Percentiles rank a stretch among this genome's conserved stretches.
These are phyloP conservation scores for Xenoacremonium recifei DNA, from an alignment of 2,329 filamentous ascomycete species.

Conservation along the genomic window DNA sequence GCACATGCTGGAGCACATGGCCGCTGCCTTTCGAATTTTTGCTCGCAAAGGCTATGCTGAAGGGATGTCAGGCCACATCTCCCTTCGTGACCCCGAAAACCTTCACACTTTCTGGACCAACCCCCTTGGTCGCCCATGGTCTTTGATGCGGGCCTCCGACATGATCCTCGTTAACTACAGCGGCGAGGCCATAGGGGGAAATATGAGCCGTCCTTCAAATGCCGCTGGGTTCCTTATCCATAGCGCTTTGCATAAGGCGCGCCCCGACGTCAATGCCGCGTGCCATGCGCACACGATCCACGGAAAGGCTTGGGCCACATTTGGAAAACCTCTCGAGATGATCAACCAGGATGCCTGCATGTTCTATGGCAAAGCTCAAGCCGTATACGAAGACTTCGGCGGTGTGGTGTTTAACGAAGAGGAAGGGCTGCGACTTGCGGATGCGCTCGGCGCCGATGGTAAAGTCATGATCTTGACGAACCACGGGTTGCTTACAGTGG, in stretches of 20 bases:
- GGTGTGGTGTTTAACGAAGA: constrained; percentile 52
- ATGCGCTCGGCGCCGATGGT: constrained; percentile 52
- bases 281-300: constrained; percentile 63
- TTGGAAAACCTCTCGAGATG: constrained; percentile 63
- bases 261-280: constrained; percentile 61
- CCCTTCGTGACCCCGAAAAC: constrained; percentile 63
- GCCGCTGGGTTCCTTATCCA: constrained; percentile 68
- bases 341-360: constrained; percentile 62
- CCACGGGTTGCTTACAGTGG: constrained; percentile 9
- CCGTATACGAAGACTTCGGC: constrained; percentile 56
- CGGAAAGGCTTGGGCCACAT: constrained; percentile 63
- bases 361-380: constrained; percentile 56
- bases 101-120: constrained; percentile 67
- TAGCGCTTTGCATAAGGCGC: constrained; percentile 58
- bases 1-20: constrained; percentile 66
- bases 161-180: constrained; percentile 52
- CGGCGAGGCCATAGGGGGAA: constrained; percentile 64
- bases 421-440: constrained; percentile 60
- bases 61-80: constrained; percentile 55
- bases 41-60: constrained; percentile 29
- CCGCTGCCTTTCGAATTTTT: constrained; percentile 49
- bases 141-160: neutral
- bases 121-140: constrained; percentile 48
- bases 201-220: constrained; percentile 60
- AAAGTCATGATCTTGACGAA: constrained; percentile 37